Conservation (phyloP, 164 flowering plant genomes). For the Magnolia changhungtana region DNA sequence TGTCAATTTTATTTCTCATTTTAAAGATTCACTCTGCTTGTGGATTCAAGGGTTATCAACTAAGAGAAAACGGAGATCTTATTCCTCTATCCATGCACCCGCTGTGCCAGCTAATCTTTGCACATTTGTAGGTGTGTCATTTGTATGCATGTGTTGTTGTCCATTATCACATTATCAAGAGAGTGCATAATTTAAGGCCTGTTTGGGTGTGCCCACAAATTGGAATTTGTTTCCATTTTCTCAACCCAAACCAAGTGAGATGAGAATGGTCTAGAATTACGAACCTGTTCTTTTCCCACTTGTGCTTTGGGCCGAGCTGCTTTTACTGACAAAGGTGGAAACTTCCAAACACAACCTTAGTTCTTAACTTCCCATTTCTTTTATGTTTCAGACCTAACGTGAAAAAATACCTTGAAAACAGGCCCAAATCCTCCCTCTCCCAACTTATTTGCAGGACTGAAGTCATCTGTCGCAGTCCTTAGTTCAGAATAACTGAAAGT, state of each 20-base stretch:
- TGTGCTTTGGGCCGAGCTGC: not conserved
- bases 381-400: not conserved
- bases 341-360: not conserved
- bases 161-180: not conserved
- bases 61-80: too few species aligned
- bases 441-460: constrained; percentile 62
- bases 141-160: not conserved
- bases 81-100: not conserved
- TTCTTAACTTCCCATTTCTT: not conserved
- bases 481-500: constrained; percentile 68
- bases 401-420: constrained; percentile 56
- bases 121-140: not conserved
- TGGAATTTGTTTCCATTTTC: not conserved
- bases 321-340: not conserved
- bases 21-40: too few species aligned
- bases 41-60: too few species aligned
- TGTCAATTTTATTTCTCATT: too few species aligned
- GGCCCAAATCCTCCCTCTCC: constrained; percentile 96
- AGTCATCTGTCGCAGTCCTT: constrained; percentile 63
- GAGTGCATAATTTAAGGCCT: not conserved
- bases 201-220: not conserved
- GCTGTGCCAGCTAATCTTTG: not conserved
- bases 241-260: not conserved
- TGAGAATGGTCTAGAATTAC: not conserved
- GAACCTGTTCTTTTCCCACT: not conserved